Evolutionary conservation across 345 rosid species (phyloP).

Genomic region (Euclidium syriacum): DNA sequence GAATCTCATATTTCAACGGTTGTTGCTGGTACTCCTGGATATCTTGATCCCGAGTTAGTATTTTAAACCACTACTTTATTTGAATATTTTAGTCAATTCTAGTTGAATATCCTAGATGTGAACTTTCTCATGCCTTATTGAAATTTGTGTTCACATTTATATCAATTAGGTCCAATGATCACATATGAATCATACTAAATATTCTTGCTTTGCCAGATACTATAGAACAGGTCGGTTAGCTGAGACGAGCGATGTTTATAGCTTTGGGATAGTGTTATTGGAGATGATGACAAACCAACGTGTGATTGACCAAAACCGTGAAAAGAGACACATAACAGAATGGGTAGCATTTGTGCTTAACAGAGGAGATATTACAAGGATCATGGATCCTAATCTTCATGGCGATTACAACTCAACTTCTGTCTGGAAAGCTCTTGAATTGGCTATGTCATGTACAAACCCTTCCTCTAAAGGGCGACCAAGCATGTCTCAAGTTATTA

Average conservation of each 20-base stretch:
- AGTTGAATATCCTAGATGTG: background rate
- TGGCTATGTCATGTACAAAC: slow-evolving; percentile 40
- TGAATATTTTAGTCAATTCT: background rate
- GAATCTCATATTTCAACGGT: slow-evolving; percentile 3
- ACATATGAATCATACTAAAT: background rate
- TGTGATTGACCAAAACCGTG: slow-evolving; percentile 17
- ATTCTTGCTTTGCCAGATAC: background rate
- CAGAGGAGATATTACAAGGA: slow-evolving; percentile 31
- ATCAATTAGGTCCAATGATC: background rate
- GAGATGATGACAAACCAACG: slow-evolving; percentile 44
- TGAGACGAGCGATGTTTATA: slow-evolving; percentile 45
- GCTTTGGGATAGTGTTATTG: slow-evolving; percentile 43
- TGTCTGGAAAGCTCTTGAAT: slow-evolving; percentile 37
- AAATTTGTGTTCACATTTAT: background rate
- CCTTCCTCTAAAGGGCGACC: slow-evolving; percentile 30
- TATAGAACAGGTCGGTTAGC: slow-evolving; percentile 24
- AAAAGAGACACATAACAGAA: slow-evolving; percentile 21
- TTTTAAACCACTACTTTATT: background rate
- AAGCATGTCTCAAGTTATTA: slow-evolving; percentile 32
- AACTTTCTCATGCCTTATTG: background rate
- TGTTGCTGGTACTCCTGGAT: slow-evolving; percentile 17
- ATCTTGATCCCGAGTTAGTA: slow-evolving; percentile 26
- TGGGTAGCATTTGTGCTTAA: slow-evolving; percentile 31
- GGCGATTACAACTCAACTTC: slow-evolving; percentile 29
- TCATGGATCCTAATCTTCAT: slow-evolving; percentile 38